These are phyloP conservation scores for Malus sylvestris DNA, from an alignment of 306 rosid species.

Conservation along the genomic window DNA sequence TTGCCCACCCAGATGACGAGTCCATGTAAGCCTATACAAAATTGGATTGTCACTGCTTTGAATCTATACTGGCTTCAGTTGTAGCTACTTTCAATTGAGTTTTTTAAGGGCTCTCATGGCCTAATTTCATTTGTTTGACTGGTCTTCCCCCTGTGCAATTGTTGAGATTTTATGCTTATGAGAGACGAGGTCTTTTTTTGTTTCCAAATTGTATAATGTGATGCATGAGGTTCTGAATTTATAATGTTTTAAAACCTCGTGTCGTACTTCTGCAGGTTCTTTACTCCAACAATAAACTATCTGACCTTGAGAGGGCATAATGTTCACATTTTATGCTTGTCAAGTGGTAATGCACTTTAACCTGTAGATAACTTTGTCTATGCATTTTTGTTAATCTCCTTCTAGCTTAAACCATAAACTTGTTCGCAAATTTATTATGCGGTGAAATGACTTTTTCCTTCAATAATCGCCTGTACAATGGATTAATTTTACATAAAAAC, in stretches of 20 bases:
- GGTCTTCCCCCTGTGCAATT: background rate
- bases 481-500: background rate
- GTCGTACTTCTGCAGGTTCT: conserved; percentile 63
- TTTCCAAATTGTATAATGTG: background rate
- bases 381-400: background rate
- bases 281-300: conserved; percentile 73
- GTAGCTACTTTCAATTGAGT: background rate
- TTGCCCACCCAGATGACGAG: conserved; percentile 90
- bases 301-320: conserved; percentile 64
- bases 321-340: conserved; percentile 71
- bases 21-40: conserved; percentile 54
- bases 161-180: background rate
- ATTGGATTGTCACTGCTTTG: background rate
- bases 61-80: background rate
- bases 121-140: background rate
- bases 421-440: background rate
- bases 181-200: background rate
- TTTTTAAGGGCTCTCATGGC: background rate
- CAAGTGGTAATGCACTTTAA: conserved; percentile 53
- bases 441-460: background rate
- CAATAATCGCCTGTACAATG: too few species aligned
- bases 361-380: background rate
- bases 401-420: background rate
- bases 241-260: conserved; percentile 11
- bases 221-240: background rate